Evolutionary conservation across 148 eudicot genomes (phyloP), one percentile per base, ranked within the genome.

Genomic region (Camellia granthamiana): DNA sequence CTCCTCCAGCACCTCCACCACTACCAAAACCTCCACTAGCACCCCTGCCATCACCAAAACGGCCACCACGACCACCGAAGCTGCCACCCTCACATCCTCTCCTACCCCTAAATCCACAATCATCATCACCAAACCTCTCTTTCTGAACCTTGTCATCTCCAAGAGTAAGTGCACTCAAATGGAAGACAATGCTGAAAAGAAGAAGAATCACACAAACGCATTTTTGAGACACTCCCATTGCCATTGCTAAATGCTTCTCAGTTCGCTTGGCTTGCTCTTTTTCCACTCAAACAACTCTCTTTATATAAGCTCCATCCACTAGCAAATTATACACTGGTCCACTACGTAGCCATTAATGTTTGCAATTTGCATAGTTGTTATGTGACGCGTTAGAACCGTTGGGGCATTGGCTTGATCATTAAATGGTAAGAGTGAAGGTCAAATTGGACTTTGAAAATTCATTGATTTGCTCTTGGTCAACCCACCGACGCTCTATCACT

Each of bases 101-200:
- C 2, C 41, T 74, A 55, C 54, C 60, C 60, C 61, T 15, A 0
- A 67, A 77, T 8, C 46, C 74, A 55, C 83, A 65, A 54, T 30
- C 81, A 51, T 72, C 60, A 12, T 74, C 77, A 6, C 81, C 82
- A 72, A 49, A 76, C 15, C 76, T 12, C 14, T 59, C 74, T 42
- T 55, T 65, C 49, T 81, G 74, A 66, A 49, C 16, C 49, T 67
- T 56, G 42, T 56, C 69, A 61, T 79, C 78, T 11, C 75, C 82
- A 66, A 74, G 78, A 74, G 82, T 13, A 12, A 83, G n/a, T 75
- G 78, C 75, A 69, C 82, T 83, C 85, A 83, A 47, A 16, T 79
- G 79, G 3, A 83, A 46, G 49, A 66, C 76, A 75, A 83, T 68
- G 60, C 63, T 81, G 59, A 76, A 0, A 42, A 76, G 19, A 44